Base-by-base conservation (phyloP, 2,329 filamentous ascomycete genomes). In the Lachnellula subtilissima region DNA sequence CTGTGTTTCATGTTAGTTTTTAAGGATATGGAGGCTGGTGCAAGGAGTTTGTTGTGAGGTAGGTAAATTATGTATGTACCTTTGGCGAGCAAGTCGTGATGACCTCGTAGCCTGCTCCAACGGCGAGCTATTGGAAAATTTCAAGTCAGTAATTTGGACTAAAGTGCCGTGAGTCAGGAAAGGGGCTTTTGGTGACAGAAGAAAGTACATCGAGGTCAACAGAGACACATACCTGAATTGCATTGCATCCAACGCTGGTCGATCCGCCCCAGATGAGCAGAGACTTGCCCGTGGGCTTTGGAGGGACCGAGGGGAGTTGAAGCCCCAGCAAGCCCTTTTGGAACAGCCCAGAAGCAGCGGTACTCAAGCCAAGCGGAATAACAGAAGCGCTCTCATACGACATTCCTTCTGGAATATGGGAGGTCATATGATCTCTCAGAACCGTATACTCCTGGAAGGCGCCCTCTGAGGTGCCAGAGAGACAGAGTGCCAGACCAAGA, bases 61-160 rank as follows among this genome's bases (percentile, higher is more conserved):
- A 39, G 17, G 39, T 25, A 7, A 4, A 25, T 6, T 25, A 22
- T 22, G 17, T 4, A 15, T 2, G 17, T 15, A 52, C 39, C 39
- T 56, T 52, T 4, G 70, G 67, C 4, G 72, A 74, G 50, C 67
- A 69, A 5, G 71, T 73, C 2, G 68, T 61, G 37, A 75, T 60
- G 4, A 78, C 73, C 37, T 72, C 71, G 50, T 75, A 70, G 8
- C 75, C 75, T 6, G 73, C 66, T 0, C 69, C 72, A 1, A 66
- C 67, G 0, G 73, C 74, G 2, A 78, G 66, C 57, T 42, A 6
- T 17, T 15, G 15, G n/a, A 17, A 3, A 7, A 12, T 17, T 42
- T 11, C 3, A 32, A 11, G 28, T 32, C 9, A 32, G 28, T 4
- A 32, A 9, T 2, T 8, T 28, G 25, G 2, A 28, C 6, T 8